Base-by-base conservation (phyloP, 2,329 filamentous ascomycete species). In the Phaeoacremonium minimum region DNA sequence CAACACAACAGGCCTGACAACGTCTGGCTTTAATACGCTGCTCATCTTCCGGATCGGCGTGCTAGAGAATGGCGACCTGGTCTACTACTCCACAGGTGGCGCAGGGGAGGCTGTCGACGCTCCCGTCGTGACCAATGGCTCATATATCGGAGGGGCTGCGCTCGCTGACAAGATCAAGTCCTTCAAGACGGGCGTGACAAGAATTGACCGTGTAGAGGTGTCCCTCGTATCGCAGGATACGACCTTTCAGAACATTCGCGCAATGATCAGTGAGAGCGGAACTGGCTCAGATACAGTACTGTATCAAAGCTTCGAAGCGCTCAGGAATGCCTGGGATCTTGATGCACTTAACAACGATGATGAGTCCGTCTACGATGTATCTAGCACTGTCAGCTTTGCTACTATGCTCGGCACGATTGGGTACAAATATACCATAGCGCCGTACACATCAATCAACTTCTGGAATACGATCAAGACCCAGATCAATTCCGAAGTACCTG, bases 311-410 rank as follows among this genome's bases (percentile, higher is more conserved):
- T 64, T 65, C 38, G 50, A 41, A 3, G 55, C 54, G 3, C 48
- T 66, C 6, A 58, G 55, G 45, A 37, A 41, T 6, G 60, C 60
- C 5, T 66, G 63, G 63, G 47, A 39, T n/a, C 54, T 66, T 15
- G 61, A 66, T 35, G 63, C 61, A 8, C 59, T 66, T 31, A 64
- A 65, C 41, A 66, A 65, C 39, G 60, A 65, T 36, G 63, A 66
- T 41, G 63, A 65, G 40, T 52, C 52, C 12, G 48, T 64, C 22
- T 66, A 66, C 45, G 60, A 66, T 36, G 50, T 60, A 5, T 17
- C 46, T 2, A 64, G 59, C 47, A 65, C 63, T 3, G 58, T 63
- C 4, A 38, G 45, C 13, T 64, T 66, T 34, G 63, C 58, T 2
- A 49, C 56, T 40, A 58, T 65, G 57, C 55, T 66, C 7, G 60